phyloP scores from a whole-genome alignment of 1,139 yeast genomes.

The Sugiyamaella neomexicana region DNA sequence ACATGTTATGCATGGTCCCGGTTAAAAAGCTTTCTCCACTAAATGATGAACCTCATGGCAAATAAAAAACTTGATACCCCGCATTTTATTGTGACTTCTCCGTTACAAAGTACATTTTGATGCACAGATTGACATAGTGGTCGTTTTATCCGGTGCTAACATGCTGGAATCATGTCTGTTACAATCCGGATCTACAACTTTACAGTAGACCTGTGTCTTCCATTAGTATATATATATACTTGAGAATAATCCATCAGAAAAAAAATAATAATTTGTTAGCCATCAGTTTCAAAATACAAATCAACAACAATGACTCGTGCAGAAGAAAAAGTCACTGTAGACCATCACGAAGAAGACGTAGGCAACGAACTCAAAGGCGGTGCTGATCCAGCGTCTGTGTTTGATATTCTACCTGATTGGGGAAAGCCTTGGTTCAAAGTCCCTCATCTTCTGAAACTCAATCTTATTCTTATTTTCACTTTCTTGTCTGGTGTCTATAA shows the following conservation, averaged over 20 bases:
- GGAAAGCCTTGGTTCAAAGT: slow-evolving; percentile 41
- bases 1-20: neutral
- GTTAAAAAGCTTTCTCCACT: neutral
- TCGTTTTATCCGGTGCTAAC: slow-evolving; percentile 1
- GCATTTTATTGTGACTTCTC: neutral
- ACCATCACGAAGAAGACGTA: slow-evolving; percentile 6
- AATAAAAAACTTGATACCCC: neutral
- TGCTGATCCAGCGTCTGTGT: slow-evolving; percentile 11
- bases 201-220: no score
- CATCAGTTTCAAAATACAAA: neutral
- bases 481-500: slow-evolving; percentile 50
- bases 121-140: neutral
- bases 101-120: neutral
- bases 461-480: slow-evolving; percentile 43
- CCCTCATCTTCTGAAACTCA: slow-evolving; percentile 44
- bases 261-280: no score
- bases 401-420: slow-evolving; percentile 34
- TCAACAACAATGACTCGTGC: slow-evolving; percentile 5
- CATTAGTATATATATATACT: slow-evolving; percentile 1
- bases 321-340: slow-evolving; percentile 8
- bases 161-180: neutral
- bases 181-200: neutral
- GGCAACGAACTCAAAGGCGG: slow-evolving; percentile 1
- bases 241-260: slow-evolving; percentile 9
- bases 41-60: neutral